A percentile compares a stretch with the other conserved stretches of the same genome.
Conservation (phyloP, 768 basidiomycete species). For the Lactarius indigo region DNA sequence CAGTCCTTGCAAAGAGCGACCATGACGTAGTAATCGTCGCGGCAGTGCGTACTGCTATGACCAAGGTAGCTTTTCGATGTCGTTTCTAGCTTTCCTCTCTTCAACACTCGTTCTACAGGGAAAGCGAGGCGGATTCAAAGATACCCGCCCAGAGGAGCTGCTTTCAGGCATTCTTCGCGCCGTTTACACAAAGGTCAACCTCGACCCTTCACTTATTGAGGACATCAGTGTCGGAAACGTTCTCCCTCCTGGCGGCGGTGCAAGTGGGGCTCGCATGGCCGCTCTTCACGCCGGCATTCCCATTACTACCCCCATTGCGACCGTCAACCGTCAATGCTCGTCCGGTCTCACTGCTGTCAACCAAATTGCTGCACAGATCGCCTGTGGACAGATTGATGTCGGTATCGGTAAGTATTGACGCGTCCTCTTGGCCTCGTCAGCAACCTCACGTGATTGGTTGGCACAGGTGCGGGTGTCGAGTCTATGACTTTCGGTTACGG, state of each 20-base stretch:
- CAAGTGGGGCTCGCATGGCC: slow-evolving; percentile 80
- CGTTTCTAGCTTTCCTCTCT: slow-evolving; percentile 9
- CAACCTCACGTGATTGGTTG: background rate
- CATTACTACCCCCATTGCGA: slow-evolving; percentile 66
- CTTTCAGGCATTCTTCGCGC: slow-evolving; percentile 74
- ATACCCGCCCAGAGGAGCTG: slow-evolving; percentile 80
- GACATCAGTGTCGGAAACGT: slow-evolving; percentile 87
- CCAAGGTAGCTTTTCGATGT: slow-evolving; percentile 58
- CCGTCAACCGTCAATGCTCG: slow-evolving; percentile 89
- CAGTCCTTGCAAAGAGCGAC: slow-evolving; percentile 59
- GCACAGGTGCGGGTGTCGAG: slow-evolving; percentile 78
- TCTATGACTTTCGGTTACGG: slow-evolving; percentile 84
- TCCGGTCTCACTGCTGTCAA: slow-evolving; percentile 80
- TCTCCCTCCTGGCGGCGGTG: slow-evolving; percentile 82
- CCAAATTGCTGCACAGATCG: slow-evolving; percentile 79
- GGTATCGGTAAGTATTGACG: slow-evolving; percentile 63
- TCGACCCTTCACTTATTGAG: slow-evolving; percentile 81
- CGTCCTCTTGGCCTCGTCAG: background rate
- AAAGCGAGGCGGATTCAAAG: slow-evolving; percentile 87
- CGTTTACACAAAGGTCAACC: slow-evolving; percentile 59
- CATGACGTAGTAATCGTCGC: slow-evolving; percentile 89
- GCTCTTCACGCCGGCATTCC: slow-evolving; percentile 85
- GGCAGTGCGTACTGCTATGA: slow-evolving; percentile 87
- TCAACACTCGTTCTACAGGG: slow-evolving; percentile 41
- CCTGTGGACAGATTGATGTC: slow-evolving; percentile 77